phyloP scores from a whole-genome alignment of 2,329 filamentous ascomycete genomes.

The Aspergillus texensis region DNA sequence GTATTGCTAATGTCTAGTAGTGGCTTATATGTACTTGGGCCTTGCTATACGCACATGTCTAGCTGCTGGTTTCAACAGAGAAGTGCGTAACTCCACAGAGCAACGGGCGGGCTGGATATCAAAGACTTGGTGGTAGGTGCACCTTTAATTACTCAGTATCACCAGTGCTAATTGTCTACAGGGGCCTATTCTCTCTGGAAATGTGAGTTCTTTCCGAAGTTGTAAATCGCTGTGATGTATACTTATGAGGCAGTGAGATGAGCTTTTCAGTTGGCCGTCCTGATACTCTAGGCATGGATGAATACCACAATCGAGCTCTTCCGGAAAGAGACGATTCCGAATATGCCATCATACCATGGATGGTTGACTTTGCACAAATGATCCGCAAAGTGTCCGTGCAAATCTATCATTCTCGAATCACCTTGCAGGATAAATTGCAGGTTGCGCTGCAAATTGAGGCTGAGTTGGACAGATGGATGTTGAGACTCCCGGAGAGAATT shows the following conservation, averaged over 20 bases:
- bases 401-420: constrained; percentile 41
- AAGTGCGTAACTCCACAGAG: constrained; percentile 38
- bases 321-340: constrained; percentile 39
- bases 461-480: constrained; percentile 41
- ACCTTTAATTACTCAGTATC: not conserved
- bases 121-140: constrained; percentile 51
- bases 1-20: constrained; percentile 20
- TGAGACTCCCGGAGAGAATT: constrained; percentile 34
- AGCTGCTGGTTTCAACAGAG: constrained; percentile 52
- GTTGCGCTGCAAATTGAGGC: constrained; percentile 40
- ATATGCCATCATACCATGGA: constrained; percentile 44
- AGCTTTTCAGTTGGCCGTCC: constrained; percentile 54
- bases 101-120: constrained; percentile 44
- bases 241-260: constrained; percentile 42
- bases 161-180: constrained; percentile 16
- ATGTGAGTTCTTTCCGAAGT: constrained; percentile 33
- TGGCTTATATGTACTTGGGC: constrained; percentile 54
- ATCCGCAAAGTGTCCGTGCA: constrained; percentile 44
- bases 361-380: constrained; percentile 45
- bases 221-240: not conserved
- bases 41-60: constrained; percentile 52
- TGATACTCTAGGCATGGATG: constrained; percentile 52
- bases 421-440: constrained; percentile 39
- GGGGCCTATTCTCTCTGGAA: constrained; percentile 50
- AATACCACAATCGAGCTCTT: constrained; percentile 52